phyloP scores from a whole-genome alignment of 345 rosid species.

The Erysimum cheiranthoides region DNA sequence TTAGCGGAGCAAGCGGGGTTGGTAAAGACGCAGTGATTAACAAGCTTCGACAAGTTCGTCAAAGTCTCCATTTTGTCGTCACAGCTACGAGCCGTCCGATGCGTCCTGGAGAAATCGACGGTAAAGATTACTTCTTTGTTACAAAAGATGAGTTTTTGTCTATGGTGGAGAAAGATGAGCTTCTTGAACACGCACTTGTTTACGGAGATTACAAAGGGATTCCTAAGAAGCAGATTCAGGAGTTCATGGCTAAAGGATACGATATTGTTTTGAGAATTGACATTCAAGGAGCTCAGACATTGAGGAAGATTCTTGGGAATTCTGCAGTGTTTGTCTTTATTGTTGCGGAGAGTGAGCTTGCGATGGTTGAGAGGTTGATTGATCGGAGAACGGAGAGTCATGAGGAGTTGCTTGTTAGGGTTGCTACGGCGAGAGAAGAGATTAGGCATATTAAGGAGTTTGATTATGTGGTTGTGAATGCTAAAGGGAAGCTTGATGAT shows the following conservation, averaged over 20 bases:
- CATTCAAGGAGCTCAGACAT: constrained; percentile 76
- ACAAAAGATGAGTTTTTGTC: constrained; percentile 69
- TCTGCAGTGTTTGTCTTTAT: constrained; percentile 79
- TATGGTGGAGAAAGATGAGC: constrained; percentile 67
- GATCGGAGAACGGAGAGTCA: constrained; percentile 74
- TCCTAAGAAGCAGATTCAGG: constrained; percentile 75
- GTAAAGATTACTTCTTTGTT: constrained; percentile 74
- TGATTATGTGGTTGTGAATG: constrained; percentile 83
- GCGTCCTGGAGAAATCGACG: constrained; percentile 79
- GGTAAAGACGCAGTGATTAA: constrained; percentile 86
- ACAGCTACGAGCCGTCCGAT: constrained; percentile 80
- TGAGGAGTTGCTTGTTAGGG: constrained; percentile 76
- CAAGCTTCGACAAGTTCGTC: constrained; percentile 57
- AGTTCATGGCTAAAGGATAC: constrained; percentile 67
- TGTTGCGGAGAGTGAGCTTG: constrained; percentile 76
- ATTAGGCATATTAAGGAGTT: constrained; percentile 61
- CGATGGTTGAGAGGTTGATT: constrained; percentile 78
- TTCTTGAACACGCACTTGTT: constrained; percentile 79
- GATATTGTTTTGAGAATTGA: constrained; percentile 84
- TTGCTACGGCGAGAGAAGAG: constrained; percentile 83
- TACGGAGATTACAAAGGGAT: constrained; percentile 88
- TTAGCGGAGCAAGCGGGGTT: constrained; percentile 86
- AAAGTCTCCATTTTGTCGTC: constrained; percentile 71
- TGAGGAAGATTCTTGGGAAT: constrained; percentile 66
- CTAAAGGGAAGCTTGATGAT: constrained; percentile 71